Evolutionary conservation across 768 basidiomycete species (phyloP).

Genomic region (Rhizopogon vinicolor): DNA sequence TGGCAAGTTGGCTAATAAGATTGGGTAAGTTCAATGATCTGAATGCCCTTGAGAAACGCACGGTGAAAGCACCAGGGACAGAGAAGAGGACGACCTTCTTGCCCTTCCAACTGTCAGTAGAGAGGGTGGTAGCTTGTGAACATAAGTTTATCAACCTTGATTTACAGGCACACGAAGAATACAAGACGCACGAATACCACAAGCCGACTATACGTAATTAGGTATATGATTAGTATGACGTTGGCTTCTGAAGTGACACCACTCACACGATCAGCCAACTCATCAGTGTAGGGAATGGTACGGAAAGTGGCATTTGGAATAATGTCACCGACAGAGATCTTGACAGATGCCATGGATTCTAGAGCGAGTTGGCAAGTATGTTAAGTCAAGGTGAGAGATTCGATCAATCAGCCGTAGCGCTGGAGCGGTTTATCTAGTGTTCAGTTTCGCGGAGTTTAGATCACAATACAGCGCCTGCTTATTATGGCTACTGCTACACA

Average conservation of each 20-base stretch:
- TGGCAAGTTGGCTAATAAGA: conserved; percentile 35
- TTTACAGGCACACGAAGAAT: not conserved
- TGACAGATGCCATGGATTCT: conserved; percentile 15
- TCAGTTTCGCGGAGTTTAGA: not conserved
- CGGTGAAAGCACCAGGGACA: conserved; percentile 81
- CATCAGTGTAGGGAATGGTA: conserved; percentile 57
- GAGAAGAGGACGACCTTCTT: conserved; percentile 79
- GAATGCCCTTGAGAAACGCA: conserved; percentile 26
- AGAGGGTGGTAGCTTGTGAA: conserved; percentile 44
- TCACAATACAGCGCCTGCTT: not conserved
- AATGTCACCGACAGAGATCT: conserved; percentile 48
- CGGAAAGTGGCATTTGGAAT: conserved; percentile 42
- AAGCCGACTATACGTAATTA: conserved; percentile 39
- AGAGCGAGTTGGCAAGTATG: not conserved
- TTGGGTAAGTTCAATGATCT: not conserved
- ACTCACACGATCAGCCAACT: conserved; percentile 58
- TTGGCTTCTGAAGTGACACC: not conserved
- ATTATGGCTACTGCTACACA: no score
- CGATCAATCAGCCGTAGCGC: no score
- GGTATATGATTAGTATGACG: not conserved
- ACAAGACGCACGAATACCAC: conserved; percentile 57
- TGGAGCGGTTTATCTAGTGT: not conserved
- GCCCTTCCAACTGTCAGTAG: conserved; percentile 66
- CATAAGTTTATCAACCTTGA: not conserved
- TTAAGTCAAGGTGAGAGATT: no score